Evolutionary conservation across 305 asterid species (phyloP).

Genomic region (Rubia tinctorum): DNA sequence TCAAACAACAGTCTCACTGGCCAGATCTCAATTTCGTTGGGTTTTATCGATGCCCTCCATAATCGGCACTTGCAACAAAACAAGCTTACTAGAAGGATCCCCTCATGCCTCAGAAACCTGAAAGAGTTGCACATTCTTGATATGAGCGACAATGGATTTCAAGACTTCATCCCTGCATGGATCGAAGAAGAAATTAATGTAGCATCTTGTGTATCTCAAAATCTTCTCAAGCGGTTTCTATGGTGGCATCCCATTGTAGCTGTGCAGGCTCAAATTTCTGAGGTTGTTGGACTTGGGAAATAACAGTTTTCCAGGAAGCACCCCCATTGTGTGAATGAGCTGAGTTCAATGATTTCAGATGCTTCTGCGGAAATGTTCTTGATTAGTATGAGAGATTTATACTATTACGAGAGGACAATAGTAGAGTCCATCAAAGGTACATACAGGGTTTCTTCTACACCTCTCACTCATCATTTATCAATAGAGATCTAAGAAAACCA

Average conservation of each 20-base stretch:
- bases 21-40: neutral
- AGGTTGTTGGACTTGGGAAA: neutral
- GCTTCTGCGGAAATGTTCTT: constrained; percentile 5
- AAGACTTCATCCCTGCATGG: neutral
- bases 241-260: neutral
- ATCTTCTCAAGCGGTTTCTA: constrained; percentile 5
- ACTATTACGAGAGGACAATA: neutral
- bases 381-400: neutral
- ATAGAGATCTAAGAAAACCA: neutral
- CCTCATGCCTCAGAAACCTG: constrained; percentile 7
- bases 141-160: neutral
- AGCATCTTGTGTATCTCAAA: neutral
- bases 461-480: neutral
- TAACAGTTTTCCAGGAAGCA: constrained; percentile 8
- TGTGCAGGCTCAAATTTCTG: neutral
- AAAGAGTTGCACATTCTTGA: neutral
- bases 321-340: neutral
- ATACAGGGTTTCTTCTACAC: neutral
- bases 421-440: neutral
- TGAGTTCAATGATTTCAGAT: neutral
- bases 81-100: constrained; percentile 26
- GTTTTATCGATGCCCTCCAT: neutral
- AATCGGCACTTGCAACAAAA: constrained; percentile 16
- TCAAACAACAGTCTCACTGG: constrained; percentile 5
- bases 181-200: neutral